Evolutionary conservation across 2,329 filamentous ascomycete species (phyloP).

Genomic region (Chaetomium strumarium): DNA sequence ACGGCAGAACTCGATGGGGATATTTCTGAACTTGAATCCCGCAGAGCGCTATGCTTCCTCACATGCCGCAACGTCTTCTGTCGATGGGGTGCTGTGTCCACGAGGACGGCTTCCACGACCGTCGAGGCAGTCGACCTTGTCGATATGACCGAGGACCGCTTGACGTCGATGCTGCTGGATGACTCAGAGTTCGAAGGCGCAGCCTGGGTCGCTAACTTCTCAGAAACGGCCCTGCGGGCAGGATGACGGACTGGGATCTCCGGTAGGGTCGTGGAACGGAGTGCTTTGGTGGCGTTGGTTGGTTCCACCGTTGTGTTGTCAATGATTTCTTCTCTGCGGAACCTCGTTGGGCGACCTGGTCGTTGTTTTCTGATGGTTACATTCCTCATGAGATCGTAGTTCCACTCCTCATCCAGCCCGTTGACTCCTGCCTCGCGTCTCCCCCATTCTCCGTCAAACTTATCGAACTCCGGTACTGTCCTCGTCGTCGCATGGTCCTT

Average conservation of each 20-base stretch:
- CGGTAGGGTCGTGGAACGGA: constrained; percentile 43
- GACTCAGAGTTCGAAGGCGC: constrained; percentile 35
- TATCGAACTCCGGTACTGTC: constrained; percentile 44
- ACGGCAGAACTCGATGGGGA: constrained; percentile 39
- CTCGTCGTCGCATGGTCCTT: constrained; percentile 37
- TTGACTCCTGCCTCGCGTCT: constrained; percentile 26
- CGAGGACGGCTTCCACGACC: constrained; percentile 51
- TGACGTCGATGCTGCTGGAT: constrained; percentile 38
- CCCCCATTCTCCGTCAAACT: constrained; percentile 56
- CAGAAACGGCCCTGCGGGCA: constrained; percentile 31
- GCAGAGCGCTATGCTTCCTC: constrained; percentile 47
- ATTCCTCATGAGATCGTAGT: constrained; percentile 48
- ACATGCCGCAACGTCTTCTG: constrained; percentile 56
- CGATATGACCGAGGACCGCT: constrained; percentile 49
- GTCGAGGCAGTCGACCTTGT: constrained; percentile 50
- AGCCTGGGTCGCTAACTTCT: constrained; percentile 21
- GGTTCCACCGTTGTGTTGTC: constrained; percentile 44
- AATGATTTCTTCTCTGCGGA: constrained; percentile 35
- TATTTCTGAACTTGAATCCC: constrained; percentile 41
- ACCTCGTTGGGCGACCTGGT: constrained; percentile 26
- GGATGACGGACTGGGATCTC: constrained; percentile 36
- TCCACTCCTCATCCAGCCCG: constrained; percentile 50
- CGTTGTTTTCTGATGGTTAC: constrained; percentile 47
- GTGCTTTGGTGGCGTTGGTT: constrained; percentile 46
- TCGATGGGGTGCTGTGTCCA: constrained; percentile 44